Conservation (phyloP, 2,329 filamentous ascomycete species). For the Thelonectria olida region DNA sequence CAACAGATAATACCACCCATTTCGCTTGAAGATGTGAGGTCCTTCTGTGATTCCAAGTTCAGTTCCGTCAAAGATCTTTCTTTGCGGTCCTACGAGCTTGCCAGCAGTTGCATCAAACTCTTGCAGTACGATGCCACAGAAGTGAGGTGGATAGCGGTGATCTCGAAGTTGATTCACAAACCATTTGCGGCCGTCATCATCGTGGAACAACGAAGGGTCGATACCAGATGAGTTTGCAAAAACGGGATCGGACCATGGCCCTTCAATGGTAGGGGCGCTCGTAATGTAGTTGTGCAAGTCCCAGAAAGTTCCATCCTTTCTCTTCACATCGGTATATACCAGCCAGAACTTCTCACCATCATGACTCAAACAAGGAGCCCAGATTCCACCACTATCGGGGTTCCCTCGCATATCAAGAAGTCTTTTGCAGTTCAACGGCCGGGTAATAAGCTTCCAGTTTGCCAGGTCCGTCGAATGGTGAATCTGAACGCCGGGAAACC, state of each 20-base stretch:
- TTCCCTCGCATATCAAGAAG: constrained; percentile 69
- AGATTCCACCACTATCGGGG: constrained; percentile 69
- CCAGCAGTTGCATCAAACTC: constrained; percentile 62
- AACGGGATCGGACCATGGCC: constrained; percentile 69
- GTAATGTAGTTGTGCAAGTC: constrained; percentile 73
- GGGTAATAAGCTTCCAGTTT: constrained; percentile 59
- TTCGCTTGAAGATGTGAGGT: constrained; percentile 66
- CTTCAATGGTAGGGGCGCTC: constrained; percentile 59
- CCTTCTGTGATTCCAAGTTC: constrained; percentile 64
- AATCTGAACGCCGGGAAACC: constrained; percentile 65
- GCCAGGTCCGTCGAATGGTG: constrained; percentile 63
- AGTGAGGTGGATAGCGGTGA: constrained; percentile 59
- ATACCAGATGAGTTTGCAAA: constrained; percentile 70
- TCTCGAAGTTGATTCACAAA: constrained; percentile 67
- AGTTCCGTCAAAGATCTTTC: constrained; percentile 65
- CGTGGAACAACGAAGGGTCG: constrained; percentile 68
- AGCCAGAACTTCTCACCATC: constrained; percentile 70
- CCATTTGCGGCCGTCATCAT: constrained; percentile 64
- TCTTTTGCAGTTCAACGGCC: constrained; percentile 57
- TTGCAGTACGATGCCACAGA: constrained; percentile 67
- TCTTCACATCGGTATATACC: constrained; percentile 73
- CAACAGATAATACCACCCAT: constrained; percentile 67
- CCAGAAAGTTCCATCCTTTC: constrained; percentile 73
- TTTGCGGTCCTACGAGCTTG: constrained; percentile 62
- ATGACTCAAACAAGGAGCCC: constrained; percentile 71